Evolutionary conservation across 805 yeast genomes (phyloP).

Genomic region (Candida verbasci): DNA sequence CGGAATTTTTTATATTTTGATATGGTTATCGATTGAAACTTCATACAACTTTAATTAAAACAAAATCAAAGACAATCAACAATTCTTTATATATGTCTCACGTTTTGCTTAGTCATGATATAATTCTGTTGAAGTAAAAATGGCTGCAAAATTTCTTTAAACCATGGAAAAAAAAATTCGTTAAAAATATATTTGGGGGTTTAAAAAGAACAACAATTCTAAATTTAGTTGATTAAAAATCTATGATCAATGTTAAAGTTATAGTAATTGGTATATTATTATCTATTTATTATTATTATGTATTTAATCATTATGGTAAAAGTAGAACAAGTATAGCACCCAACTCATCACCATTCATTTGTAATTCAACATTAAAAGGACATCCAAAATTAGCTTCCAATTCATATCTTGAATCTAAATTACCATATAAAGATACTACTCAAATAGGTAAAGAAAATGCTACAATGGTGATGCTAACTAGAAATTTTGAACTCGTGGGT

Average conservation of each 20-base stretch:
- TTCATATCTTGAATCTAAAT: slow-evolving; percentile 18
- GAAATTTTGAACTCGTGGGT: slow-evolving; percentile 74
- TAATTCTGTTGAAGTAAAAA: no score
- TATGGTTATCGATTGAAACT: no score
- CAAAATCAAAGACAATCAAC: no score
- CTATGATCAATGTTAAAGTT: not conserved
- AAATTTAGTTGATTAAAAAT: not conserved
- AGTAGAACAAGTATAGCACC: slow-evolving; percentile 6
- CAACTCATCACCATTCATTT: not conserved
- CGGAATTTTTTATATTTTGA: no score
- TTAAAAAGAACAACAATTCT: no score
- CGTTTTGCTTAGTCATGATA: no score
- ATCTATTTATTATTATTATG: slow-evolving; percentile 8
- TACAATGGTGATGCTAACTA: slow-evolving; percentile 78
- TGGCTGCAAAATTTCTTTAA: no score
- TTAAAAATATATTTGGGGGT: no score
- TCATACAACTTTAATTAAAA: no score
- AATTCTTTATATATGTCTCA: no score
- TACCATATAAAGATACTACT: slow-evolving; percentile 25
- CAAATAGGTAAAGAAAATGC: slow-evolving; percentile 69
- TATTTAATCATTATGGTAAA: not conserved
- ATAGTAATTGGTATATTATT: slow-evolving; percentile 2
- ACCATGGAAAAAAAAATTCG: no score
- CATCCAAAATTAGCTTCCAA: slow-evolving; percentile 26
- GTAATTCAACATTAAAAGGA: slow-evolving; percentile 12